Base-by-base conservation (phyloP, 805 yeast genomes). In the Candida schatavii region DNA sequence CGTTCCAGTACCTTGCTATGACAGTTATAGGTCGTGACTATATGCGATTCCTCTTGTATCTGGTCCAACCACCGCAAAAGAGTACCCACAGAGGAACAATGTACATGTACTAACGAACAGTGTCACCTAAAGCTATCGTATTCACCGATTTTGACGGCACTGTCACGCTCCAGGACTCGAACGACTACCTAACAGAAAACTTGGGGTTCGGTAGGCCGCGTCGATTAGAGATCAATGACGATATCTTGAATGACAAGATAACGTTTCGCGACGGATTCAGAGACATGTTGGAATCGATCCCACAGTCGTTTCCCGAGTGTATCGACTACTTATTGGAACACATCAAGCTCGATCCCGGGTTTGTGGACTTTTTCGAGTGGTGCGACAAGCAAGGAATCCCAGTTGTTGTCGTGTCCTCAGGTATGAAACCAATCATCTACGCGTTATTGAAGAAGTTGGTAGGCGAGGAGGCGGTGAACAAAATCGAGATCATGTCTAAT, bases 91-190 rank as follows among this genome's bases (percentile, higher is more conserved):
- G n/a, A n/a, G n/a, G n/a, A n/a, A n/a, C n/a, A n/a, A n/a, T n/a
- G n/a, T n/a, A n/a, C n/a, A n/a, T n/a, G n/a, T n/a, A n/a, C n/a
- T n/a, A n/a, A n/a, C n/a, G n/a, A n/a, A 22, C n/a, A 15, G 25
- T 35, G 39, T 13, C 62, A 35, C 60, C 64, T 21, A 66, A 64
- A 38, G 91, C 95, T 36, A 88, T 93, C 55, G 85, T 93, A 33
- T 93, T 93, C 72, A 86, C 97, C 33, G 99, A 93, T 63, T 93
- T 95, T 80, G 99, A 93, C 61, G 99, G 99, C 22, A 93, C 99
- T 2, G 93, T 93, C 49, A 93, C 99, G 10, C 69, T 86, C 45
- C 95, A 91, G 62, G 99, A 93, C 62, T 86, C 96, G 45, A 93
- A 93, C 62, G 98, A 93, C 63, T 85, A 74, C 61, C 69, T 93